Conservation (phyloP, 371 early-diverging fungal genomes). For the Coemansia sp. region DNA sequence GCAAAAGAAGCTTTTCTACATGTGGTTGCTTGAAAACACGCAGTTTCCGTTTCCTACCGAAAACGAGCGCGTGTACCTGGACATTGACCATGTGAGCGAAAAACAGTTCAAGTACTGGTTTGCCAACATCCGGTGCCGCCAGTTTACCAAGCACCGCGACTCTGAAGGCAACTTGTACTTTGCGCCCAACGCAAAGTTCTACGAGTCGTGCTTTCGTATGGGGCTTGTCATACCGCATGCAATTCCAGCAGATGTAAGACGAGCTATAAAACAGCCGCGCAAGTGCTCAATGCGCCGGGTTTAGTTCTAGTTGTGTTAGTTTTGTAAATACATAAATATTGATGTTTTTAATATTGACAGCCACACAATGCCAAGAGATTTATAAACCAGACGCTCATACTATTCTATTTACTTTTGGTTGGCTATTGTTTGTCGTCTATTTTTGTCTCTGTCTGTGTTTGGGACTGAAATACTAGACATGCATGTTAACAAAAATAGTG, state of each 20-base stretch:
- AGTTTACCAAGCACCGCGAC: constrained; percentile 28
- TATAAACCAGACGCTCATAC: too few relatives aligned
- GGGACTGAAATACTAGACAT: too few relatives aligned
- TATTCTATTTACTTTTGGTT: neutral
- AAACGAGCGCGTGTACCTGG: constrained; percentile 21
- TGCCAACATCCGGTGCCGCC: constrained; percentile 43
- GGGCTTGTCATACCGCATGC: constrained; percentile 13
- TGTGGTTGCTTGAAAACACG: constrained; percentile 30
- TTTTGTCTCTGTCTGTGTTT: too few relatives aligned
- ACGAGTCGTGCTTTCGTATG: constrained; percentile 28
- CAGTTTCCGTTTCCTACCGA: constrained; percentile 31
- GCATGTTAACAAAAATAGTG: neutral
- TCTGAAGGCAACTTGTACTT: constrained; percentile 20
- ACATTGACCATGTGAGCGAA: constrained; percentile 18
- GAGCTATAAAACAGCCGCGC: constrained; percentile 12
- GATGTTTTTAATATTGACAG: neutral
- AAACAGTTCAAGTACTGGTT: constrained; percentile 42
- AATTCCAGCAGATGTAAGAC: constrained; percentile 17
- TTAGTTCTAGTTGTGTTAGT: neutral
- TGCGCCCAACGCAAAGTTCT: constrained; percentile 39
- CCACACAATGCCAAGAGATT: too few relatives aligned
- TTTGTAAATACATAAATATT: neutral
- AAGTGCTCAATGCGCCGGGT: constrained; percentile 4
- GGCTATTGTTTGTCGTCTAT: neutral
- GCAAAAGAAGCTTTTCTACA: constrained; percentile 29